Evolutionary conservation across 345 rosid species (phyloP).

Genomic region (Moricandia arvensis): DNA sequence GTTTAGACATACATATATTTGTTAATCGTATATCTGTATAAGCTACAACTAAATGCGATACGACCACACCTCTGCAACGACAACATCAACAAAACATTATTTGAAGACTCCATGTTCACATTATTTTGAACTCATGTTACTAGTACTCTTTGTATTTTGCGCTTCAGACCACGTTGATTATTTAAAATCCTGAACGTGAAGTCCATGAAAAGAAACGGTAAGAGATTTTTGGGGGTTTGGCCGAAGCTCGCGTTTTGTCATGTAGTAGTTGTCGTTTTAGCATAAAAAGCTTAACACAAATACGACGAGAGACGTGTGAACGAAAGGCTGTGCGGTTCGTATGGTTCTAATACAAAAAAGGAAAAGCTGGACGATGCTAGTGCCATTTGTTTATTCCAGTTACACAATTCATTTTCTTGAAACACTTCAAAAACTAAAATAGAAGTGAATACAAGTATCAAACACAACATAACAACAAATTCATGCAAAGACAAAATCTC

Average conservation of each 20-base stretch:
- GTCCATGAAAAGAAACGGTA: slow-evolving; percentile 21
- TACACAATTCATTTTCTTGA: background rate
- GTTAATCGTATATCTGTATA: background rate
- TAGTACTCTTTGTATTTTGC: background rate
- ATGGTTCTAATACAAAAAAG: slow-evolving; percentile 30
- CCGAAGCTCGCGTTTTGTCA: slow-evolving; percentile 44
- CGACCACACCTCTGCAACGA: background rate
- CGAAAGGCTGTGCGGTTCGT: slow-evolving; percentile 38
- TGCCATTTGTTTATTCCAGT: slow-evolving; percentile 23
- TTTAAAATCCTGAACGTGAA: background rate
- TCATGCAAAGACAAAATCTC: slow-evolving; percentile 19
- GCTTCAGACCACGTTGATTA: background rate
- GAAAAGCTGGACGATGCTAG: slow-evolving; percentile 27
- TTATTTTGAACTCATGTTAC: background rate
- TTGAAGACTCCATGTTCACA: background rate
- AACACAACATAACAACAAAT: slow-evolving; percentile 24
- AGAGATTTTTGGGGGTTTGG: slow-evolving; percentile 38
- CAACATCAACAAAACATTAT: background rate
- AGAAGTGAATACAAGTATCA: slow-evolving; percentile 12
- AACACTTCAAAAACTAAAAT: background rate
- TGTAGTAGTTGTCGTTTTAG: slow-evolving; percentile 38
- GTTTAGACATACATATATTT: background rate
- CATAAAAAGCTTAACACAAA: slow-evolving; percentile 20
- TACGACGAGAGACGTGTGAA: slow-evolving; percentile 43
- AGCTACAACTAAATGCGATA: background rate